Evolutionary conservation across 805 yeast genomes (phyloP).

Genomic region (Cyberlindnera mycetangii): DNA sequence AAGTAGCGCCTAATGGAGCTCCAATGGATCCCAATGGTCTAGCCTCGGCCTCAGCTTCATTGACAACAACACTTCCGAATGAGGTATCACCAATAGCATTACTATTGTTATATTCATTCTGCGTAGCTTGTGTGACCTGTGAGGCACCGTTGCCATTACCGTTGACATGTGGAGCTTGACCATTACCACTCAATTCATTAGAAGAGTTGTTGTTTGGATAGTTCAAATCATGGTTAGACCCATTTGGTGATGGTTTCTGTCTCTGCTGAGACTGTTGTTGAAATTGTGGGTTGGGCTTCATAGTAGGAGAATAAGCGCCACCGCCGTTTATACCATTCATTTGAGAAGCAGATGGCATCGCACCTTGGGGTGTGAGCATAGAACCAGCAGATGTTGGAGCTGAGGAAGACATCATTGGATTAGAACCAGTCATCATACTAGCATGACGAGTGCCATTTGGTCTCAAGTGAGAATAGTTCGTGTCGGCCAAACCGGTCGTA

Average conservation of each 20-base stretch:
- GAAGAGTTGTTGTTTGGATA: constrained; percentile 13
- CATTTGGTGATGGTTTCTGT: constrained; percentile 7
- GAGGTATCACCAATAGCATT: constrained; percentile 9
- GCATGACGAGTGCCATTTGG: constrained; percentile 8
- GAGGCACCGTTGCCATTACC: not conserved
- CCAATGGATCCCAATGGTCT: constrained; percentile 13
- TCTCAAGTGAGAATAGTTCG: constrained; percentile 2
- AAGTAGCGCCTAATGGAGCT: constrained; percentile 5
- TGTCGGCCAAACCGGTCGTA: constrained; percentile 5
- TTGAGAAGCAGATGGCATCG: constrained; percentile 4
- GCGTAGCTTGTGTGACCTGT: no score
- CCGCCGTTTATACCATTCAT: constrained; percentile 6
- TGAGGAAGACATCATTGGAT: constrained; percentile 7
- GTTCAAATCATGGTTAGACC: constrained; percentile 6
- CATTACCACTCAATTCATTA: constrained; percentile 6
- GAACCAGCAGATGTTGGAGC: constrained; percentile 6
- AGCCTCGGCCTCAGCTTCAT: constrained; percentile 8
- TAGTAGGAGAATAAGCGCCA: constrained; percentile 12
- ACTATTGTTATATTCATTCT: not conserved
- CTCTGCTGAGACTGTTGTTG: constrained; percentile 2
- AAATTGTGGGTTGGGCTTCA: constrained; percentile 14
- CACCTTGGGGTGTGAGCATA: constrained; percentile 1
- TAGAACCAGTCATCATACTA: constrained; percentile 8
- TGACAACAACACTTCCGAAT: constrained; percentile 5
- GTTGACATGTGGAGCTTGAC: not conserved